A percentile compares a stretch with the other conserved stretches of the same genome.
phyloP scores from a whole-genome alignment of 176 grass and related monocot species.

The Ensete glaucum region DNA sequence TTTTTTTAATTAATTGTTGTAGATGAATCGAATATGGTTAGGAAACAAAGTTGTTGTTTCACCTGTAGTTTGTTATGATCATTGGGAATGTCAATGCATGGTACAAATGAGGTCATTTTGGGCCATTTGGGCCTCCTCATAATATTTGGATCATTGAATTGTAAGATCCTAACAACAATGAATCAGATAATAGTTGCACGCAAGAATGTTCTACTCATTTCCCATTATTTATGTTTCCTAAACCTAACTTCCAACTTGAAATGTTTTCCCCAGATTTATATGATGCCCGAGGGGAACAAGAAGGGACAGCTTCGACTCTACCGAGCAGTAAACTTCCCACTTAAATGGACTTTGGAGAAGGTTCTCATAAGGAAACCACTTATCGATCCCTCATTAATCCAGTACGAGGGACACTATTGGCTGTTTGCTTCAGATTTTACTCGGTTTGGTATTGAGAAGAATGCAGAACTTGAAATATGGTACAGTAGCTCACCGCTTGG shows the following conservation, averaged over 20 bases:
- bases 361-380: slow-evolving; percentile 78
- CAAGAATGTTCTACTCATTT: background rate
- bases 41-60: too few relatives aligned
- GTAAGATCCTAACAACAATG: background rate
- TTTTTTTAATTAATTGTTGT: background rate
- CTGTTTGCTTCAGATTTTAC: slow-evolving; percentile 91
- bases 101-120: background rate
- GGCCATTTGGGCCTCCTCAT: background rate
- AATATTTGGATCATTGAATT: background rate
- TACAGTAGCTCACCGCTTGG: slow-evolving; percentile 79
- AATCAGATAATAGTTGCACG: background rate
- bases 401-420: slow-evolving; percentile 69
- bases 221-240: background rate
- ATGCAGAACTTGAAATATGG: slow-evolving; percentile 98
- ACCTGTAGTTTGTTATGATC: too few relatives aligned
- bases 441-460: slow-evolving; percentile 73
- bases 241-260: slow-evolving; percentile 4
- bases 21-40: background rate
- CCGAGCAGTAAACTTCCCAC: slow-evolving; percentile 81
- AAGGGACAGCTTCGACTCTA: slow-evolving; percentile 90
- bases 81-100: too few relatives aligned
- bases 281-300: slow-evolving; percentile 97
- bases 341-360: slow-evolving; percentile 89
- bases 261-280: slow-evolving; percentile 56
- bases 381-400: slow-evolving; percentile 65